A percentile compares a stretch with the other conserved stretches of the same genome.
Conservation (phyloP, 1,284 basidiomycete species). For the Leccinum fuscescens region DNA sequence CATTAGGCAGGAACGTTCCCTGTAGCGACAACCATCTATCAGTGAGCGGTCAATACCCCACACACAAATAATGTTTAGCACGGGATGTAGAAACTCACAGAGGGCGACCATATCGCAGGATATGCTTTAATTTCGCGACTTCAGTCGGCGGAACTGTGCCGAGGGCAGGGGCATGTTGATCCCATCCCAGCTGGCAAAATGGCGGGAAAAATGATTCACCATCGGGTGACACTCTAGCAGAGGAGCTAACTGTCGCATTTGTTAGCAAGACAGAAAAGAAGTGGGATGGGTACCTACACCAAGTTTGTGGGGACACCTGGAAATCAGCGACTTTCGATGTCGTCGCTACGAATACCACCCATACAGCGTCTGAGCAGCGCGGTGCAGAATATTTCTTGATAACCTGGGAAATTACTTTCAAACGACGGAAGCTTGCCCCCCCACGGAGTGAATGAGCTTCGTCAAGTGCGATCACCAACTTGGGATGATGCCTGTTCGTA, state of each 20-base stretch:
- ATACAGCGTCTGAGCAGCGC: background rate
- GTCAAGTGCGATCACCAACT: background rate
- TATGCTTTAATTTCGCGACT: background rate
- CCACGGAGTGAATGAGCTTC: background rate
- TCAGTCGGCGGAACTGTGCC: background rate
- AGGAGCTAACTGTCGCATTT: background rate
- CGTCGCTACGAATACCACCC: background rate
- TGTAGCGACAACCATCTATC: background rate
- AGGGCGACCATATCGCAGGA: background rate
- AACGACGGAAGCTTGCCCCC: background rate
- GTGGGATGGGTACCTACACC: background rate
- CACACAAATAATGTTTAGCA: background rate
- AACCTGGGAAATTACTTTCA: background rate
- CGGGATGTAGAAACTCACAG: background rate
- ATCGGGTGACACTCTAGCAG: background rate
- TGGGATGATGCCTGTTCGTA: background rate
- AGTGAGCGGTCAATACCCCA: background rate
- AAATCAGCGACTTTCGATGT: background rate
- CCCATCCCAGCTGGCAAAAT: background rate
- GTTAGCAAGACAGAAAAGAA: background rate
- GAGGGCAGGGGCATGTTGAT: background rate
- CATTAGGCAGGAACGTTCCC: too few species aligned
- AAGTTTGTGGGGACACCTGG: background rate
- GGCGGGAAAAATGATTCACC: background rate
- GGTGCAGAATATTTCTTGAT: background rate